Conservation (phyloP, 768 basidiomycete species). For the Mycena filopes region DNA sequence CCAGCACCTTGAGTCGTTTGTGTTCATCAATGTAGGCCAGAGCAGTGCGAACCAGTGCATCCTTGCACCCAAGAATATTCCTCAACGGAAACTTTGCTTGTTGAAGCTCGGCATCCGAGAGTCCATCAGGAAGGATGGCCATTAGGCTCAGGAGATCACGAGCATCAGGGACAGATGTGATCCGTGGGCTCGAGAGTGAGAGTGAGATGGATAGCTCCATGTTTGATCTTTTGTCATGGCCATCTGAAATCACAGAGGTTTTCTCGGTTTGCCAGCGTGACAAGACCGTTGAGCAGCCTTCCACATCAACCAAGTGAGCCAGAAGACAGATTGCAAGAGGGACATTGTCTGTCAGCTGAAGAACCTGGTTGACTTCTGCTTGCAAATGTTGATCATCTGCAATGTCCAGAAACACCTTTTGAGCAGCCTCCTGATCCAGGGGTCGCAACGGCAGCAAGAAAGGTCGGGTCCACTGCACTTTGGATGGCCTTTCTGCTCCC, state of each 20-base stretch:
- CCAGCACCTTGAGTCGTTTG: neutral
- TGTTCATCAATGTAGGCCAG: neutral
- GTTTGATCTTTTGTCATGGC: neutral
- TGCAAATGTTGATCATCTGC: neutral
- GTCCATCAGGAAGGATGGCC: no score
- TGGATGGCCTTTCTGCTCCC: neutral
- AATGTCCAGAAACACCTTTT: neutral
- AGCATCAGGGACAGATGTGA: neutral
- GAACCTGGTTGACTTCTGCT: neutral
- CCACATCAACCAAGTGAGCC: neutral
- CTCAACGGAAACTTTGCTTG: neutral
- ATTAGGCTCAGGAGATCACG: neutral
- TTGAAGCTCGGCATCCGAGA: neutral
- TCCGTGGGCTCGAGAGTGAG: neutral
- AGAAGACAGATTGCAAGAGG: neutral
- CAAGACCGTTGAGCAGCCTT: neutral
- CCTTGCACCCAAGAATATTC: neutral
- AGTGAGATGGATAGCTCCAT: neutral
- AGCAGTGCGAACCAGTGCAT: neutral
- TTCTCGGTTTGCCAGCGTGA: neutral
- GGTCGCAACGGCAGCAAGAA: neutral
- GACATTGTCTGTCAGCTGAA: neutral
- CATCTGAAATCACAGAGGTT: neutral
- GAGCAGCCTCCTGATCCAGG: neutral
- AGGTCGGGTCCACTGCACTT: neutral